These are phyloP conservation scores for Glomus cerebriforme DNA, from an alignment of 192 early-diverging fungal genomes.

Conservation along the genomic window DNA sequence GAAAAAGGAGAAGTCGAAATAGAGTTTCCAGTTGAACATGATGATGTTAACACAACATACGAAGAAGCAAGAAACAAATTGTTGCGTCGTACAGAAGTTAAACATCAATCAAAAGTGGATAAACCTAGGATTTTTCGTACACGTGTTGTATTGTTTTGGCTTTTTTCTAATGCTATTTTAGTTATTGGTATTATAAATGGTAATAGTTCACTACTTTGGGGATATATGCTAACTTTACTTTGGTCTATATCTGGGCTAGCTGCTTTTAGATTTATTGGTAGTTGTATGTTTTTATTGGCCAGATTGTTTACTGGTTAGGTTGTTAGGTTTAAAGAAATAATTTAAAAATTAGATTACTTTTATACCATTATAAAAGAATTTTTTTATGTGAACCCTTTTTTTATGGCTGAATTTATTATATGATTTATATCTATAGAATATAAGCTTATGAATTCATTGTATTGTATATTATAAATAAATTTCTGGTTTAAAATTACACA, in stretches of 20 bases:
- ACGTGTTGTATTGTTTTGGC: slow-evolving; percentile 72
- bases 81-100: slow-evolving; percentile 42
- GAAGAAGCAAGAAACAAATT: slow-evolving; percentile 65
- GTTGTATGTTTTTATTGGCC: slow-evolving; percentile 63
- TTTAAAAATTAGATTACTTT: too few species aligned
- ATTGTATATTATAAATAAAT: too few species aligned
- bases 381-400: too few species aligned
- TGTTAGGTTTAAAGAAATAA: too few species aligned
- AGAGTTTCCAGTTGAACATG: slow-evolving; percentile 43
- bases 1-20: slow-evolving; percentile 48
- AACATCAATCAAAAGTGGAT: slow-evolving; percentile 66
- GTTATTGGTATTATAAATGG: slow-evolving; percentile 65
- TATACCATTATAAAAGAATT: too few species aligned
- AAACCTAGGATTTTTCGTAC: slow-evolving; percentile 84
- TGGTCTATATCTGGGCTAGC: slow-evolving; percentile 74
- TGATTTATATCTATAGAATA: too few species aligned
- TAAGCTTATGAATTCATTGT: too few species aligned
- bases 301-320: slow-evolving; percentile 50
- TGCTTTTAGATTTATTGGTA: slow-evolving; percentile 68
- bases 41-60: slow-evolving; percentile 50
- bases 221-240: slow-evolving; percentile 69
- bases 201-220: slow-evolving; percentile 27
- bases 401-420: too few species aligned
- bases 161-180: slow-evolving; percentile 70
- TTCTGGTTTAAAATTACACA: too few species aligned